Conservation (phyloP, 768 basidiomycete genomes). For the Podaxis sp. region DNA sequence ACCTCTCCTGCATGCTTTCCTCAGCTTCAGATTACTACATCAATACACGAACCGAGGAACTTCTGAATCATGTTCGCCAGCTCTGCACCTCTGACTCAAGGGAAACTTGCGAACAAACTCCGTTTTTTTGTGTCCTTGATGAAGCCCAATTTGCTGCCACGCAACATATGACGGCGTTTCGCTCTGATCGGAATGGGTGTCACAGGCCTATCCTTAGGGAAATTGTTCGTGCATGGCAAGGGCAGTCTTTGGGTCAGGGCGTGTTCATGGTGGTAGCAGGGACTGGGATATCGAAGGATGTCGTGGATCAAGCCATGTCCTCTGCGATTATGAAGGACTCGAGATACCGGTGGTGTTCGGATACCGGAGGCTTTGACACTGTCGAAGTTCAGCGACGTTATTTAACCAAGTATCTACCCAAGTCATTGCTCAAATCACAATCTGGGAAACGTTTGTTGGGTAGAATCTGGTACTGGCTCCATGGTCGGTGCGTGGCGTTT, state of each 20-base stretch:
- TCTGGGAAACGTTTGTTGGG: slow-evolving; percentile 30
- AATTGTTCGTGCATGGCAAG: slow-evolving; percentile 37
- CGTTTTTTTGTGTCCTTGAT: slow-evolving; percentile 41
- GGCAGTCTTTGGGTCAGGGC: slow-evolving; percentile 31
- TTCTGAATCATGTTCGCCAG: slow-evolving; percentile 27
- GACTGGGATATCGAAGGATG: slow-evolving; percentile 41
- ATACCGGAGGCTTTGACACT: slow-evolving; percentile 38
- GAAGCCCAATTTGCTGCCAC: slow-evolving; percentile 42
- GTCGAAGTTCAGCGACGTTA: slow-evolving; percentile 29
- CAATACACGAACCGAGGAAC: slow-evolving; percentile 26
- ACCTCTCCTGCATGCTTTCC: slow-evolving; percentile 30
- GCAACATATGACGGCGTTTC: slow-evolving; percentile 32
- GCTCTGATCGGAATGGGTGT: slow-evolving; percentile 28
- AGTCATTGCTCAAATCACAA: slow-evolving; percentile 20
- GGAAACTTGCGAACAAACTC: slow-evolving; percentile 20
- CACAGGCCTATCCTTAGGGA: slow-evolving; percentile 38
- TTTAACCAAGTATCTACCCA: slow-evolving; percentile 33
- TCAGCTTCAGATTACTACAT: slow-evolving; percentile 30
- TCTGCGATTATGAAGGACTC: slow-evolving; percentile 45
- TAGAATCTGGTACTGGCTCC: slow-evolving; percentile 40
- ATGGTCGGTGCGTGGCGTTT: slow-evolving; percentile 31
- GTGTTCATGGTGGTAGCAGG: slow-evolving; percentile 42
- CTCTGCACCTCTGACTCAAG: slow-evolving; percentile 16
- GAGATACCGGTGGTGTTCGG: slow-evolving; percentile 39
- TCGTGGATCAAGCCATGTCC: slow-evolving; percentile 40